These are phyloP conservation scores for Lodderomyces pseudojiufengensis DNA, from an alignment of 1,139 yeast species.

Conservation along the genomic window DNA sequence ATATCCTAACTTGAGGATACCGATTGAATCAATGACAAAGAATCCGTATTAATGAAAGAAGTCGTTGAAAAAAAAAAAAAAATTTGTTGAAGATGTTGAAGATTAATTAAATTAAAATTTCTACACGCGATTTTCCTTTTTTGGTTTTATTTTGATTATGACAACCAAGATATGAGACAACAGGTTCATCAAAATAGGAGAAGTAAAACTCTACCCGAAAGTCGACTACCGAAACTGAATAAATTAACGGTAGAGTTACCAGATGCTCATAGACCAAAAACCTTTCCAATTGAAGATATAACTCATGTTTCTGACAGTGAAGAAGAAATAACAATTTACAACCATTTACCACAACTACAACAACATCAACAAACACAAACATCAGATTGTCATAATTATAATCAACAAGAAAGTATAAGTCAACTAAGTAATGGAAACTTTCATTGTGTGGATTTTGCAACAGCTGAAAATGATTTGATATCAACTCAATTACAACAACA, in stretches of 20 bases:
- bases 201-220: background rate
- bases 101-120: no score
- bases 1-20: constrained; percentile 5
- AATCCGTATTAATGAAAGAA: constrained; percentile 3
- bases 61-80: background rate
- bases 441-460: constrained; percentile 10
- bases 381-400: constrained; percentile 3
- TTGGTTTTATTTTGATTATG: background rate
- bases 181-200: background rate
- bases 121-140: background rate
- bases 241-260: constrained; percentile 1
- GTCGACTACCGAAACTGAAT: background rate
- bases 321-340: constrained; percentile 12
- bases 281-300: constrained; percentile 5
- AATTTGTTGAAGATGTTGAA: no score
- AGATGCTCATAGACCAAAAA: background rate
- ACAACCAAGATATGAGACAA: background rate
- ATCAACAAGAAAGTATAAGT: background rate
- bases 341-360: constrained; percentile 3
- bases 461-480: background rate
- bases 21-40: constrained; percentile 11
- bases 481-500: no score
- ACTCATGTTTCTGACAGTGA: constrained; percentile 15
- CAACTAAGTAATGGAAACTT: constrained; percentile 13
- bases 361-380: background rate